These are phyloP conservation scores for Quercus tomentella DNA, from an alignment of 331 rosid species.

Conservation along the genomic window DNA sequence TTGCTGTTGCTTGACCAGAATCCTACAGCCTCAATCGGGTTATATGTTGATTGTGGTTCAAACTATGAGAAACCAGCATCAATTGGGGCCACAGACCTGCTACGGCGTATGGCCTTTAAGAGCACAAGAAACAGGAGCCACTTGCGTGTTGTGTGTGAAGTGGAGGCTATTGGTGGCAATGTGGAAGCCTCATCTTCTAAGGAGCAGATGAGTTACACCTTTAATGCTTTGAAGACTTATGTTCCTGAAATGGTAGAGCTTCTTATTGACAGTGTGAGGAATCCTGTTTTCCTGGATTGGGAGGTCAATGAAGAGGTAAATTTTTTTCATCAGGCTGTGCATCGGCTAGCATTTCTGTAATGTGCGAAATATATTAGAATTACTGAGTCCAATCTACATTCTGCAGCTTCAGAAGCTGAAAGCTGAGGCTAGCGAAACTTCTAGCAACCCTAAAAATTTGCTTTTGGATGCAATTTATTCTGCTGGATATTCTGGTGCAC, in stretches of 20 bases:
- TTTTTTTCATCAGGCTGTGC: not conserved
- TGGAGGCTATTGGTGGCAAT: constrained; percentile 92
- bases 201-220: constrained; percentile 95
- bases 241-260: constrained; percentile 96
- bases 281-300: constrained; percentile 90
- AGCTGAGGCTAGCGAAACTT: constrained; percentile 66
- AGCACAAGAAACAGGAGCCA: constrained; percentile 79
- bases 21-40: constrained; percentile 81
- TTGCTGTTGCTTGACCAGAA: constrained; percentile 31
- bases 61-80: constrained; percentile 70
- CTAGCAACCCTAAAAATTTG: constrained; percentile 76
- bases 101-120: constrained; percentile 90
- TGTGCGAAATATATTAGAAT: not conserved
- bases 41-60: constrained; percentile 78
- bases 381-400: constrained; percentile 16
- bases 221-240: constrained; percentile 80
- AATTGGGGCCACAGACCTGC: constrained; percentile 78
- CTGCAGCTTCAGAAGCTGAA: constrained; percentile 72
- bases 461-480: constrained; percentile 86
- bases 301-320: constrained; percentile 90
- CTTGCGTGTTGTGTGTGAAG: constrained; percentile 83
- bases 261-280: constrained; percentile 72
- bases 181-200: constrained; percentile 85
- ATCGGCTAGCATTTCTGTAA: constrained; percentile 5
- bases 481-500: constrained; percentile 86